Percentiles rank a stretch among this genome's conserved stretches.
Evolutionary conservation across 495 filamentous ascomycete species (phyloP).

Genomic region (Astrocystis sublimbata): DNA sequence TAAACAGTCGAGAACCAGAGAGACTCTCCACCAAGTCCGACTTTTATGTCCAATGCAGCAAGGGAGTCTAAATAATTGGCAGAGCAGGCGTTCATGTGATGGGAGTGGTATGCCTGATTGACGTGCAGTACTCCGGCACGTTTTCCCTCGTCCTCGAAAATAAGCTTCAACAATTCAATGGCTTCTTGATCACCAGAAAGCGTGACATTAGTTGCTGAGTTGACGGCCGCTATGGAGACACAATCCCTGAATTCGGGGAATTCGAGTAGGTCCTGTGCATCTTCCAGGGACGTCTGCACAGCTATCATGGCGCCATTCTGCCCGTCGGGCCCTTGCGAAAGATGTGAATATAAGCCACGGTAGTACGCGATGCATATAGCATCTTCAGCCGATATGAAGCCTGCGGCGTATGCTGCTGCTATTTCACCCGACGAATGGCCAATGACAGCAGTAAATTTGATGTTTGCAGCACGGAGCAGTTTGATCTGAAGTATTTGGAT

Average conservation of each 20-base stretch:
- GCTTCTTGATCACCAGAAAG: conserved; percentile 43
- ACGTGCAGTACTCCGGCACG: conserved; percentile 45
- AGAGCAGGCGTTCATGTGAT: conserved; percentile 42
- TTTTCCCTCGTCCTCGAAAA: conserved; percentile 45
- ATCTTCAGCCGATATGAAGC: conserved; percentile 35
- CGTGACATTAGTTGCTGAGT: conserved; percentile 46
- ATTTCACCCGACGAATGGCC: conserved; percentile 67
- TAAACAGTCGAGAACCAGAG: neutral
- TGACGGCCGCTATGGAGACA: conserved; percentile 35
- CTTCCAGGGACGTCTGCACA: conserved; percentile 38
- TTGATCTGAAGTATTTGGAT: conserved; percentile 51
- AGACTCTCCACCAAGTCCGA: too few relatives aligned
- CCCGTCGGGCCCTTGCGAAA: neutral
- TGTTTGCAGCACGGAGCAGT: conserved; percentile 42
- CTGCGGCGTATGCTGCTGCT: conserved; percentile 47
- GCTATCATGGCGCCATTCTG: conserved; percentile 57
- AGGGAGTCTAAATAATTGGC: conserved; percentile 32
- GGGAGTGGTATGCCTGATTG: conserved; percentile 54
- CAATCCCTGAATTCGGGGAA: conserved; percentile 4
- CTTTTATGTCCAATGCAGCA: too few relatives aligned
- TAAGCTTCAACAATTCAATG: conserved; percentile 28
- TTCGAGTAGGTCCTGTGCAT: conserved; percentile 41
- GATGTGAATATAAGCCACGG: conserved; percentile 43
- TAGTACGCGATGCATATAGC: conserved; percentile 55
- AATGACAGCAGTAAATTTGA: conserved; percentile 48